A percentile compares a stretch with the other conserved stretches of the same genome.
Conservation (phyloP, 2,329 filamentous ascomycete genomes). For the Ascocoryne sarcoides region DNA sequence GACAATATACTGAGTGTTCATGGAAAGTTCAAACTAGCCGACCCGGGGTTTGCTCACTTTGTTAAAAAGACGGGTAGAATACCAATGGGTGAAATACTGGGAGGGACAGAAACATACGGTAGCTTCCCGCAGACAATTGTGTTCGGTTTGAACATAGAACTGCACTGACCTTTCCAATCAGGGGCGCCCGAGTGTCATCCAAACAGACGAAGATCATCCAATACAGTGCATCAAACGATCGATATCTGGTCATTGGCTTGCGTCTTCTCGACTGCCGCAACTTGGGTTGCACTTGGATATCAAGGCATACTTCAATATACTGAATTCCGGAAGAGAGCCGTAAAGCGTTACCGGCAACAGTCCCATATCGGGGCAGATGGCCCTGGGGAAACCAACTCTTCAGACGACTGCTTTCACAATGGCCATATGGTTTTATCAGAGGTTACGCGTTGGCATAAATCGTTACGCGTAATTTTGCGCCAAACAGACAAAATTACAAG, state of each 20-base stretch:
- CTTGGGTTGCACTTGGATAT: conserved; percentile 31
- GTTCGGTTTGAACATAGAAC: too few relatives aligned
- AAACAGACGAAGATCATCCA: neutral
- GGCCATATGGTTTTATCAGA: conserved; percentile 14
- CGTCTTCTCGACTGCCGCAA: conserved; percentile 32
- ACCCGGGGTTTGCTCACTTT: conserved; percentile 30
- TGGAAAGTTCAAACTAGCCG: conserved; percentile 31
- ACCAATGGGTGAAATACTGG: conserved; percentile 5
- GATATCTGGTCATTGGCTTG: conserved; percentile 35
- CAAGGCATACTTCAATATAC: conserved; percentile 27
- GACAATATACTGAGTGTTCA: conserved; percentile 29
- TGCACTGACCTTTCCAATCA: too few relatives aligned
- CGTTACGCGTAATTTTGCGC: conserved; percentile 12
- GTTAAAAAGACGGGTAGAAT: conserved; percentile 4
- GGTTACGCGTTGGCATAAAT: conserved; percentile 22
- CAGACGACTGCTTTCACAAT: conserved; percentile 23
- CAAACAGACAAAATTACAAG: conserved; percentile 18
- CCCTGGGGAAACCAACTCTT: neutral
- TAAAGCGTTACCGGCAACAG: neutral
- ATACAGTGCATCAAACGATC: conserved; percentile 25
- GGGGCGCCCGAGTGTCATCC: conserved; percentile 11
- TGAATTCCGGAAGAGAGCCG: conserved; percentile 2
- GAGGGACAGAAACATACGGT: conserved; percentile 31
- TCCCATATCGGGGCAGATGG: neutral
- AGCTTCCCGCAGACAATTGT: too few relatives aligned